Evolutionary conservation across 2,329 filamentous ascomycete genomes (phyloP), one percentile per base, ranked within the genome.

Genomic region (Botryosphaeria dothidea): DNA sequence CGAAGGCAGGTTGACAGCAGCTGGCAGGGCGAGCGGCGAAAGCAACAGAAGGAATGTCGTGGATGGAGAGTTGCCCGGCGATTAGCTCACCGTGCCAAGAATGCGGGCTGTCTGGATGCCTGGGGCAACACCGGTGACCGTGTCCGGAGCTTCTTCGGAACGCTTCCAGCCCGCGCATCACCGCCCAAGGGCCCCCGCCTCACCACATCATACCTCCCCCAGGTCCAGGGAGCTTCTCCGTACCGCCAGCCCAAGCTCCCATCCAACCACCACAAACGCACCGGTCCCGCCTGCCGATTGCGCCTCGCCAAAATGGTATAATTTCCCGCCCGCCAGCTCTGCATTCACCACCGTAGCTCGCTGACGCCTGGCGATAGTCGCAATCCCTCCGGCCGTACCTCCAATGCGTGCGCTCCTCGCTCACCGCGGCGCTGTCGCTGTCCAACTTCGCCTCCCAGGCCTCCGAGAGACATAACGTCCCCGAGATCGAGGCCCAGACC

Each of bases 401-500:
- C 71, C 92, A 96, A 84, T 96, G 92, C 80, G 95, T 98, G 74
- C 92, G 95, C 74, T 93, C 92, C 76, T 96, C 92, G 75, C 86
- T 99, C 75, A 98, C 93, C 45, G 92, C 94, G 69, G 94, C 95
- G 70, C 89, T 99, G 71, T 94, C 92, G 66, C 87, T 96, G 66
- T 94, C 93, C 79, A 96, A 99, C 85, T 99, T 99, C 80, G 94
- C 95, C 68, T 98, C 94, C 57, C 95, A 99, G 82, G 92, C 92
- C 51, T 92, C 93, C 64, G 96, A 99, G 84, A 86, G 95, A 72
- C 95, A 98, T 83, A 99, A 99, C 84, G 94, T 98, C 51, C 95
- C 95, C 67, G 95, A 99, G 79, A 91, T 99, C 73, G 95, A 99
- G 83, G 93, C 94, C 46, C 88, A 89, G 70, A 93, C 90, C 61